Percentiles rank a stretch among this genome's conserved stretches.
Evolutionary conservation across 164 flowering plant genomes (phyloP).

Genomic region (Amborella trichopoda): DNA sequence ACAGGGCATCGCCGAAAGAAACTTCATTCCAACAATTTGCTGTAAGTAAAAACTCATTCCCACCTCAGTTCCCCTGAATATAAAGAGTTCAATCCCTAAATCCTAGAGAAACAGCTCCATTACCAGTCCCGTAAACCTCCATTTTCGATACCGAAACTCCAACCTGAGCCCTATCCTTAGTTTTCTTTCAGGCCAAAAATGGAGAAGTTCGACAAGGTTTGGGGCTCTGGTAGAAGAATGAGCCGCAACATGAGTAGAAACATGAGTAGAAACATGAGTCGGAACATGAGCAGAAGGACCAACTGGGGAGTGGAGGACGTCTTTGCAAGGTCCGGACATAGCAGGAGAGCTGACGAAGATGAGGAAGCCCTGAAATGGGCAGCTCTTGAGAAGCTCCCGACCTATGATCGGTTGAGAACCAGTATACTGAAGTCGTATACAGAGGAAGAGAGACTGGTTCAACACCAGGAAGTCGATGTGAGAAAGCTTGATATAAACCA

Average conservation of each 20-base stretch:
- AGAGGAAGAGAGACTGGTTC: conserved; percentile 3
- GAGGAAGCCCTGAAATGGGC: conserved; percentile 7
- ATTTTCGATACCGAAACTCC: too few species aligned
- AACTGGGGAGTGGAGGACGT: conserved; percentile 22
- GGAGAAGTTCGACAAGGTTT: conserved; percentile 19
- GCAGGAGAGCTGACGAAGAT: background rate
- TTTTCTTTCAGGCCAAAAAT: too few species aligned
- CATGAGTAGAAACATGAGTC: conserved; percentile 26
- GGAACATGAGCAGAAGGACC: conserved; percentile 15
- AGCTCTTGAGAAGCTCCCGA: conserved; percentile 14
- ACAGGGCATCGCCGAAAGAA: too few species aligned
- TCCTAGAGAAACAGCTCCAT: too few species aligned
- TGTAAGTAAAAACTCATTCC: too few species aligned
- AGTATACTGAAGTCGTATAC: background rate
- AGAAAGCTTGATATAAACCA: background rate
- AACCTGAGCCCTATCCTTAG: too few species aligned
- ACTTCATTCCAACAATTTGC: too few species aligned
- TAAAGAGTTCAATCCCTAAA: too few species aligned
- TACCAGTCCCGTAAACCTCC: too few species aligned
- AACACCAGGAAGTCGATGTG: conserved; percentile 12
- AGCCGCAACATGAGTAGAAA: conserved; percentile 17
- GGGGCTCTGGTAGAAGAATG: conserved; percentile 13
- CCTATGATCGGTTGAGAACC: conserved; percentile 3
- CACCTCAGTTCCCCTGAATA: too few species aligned
- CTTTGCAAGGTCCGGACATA: background rate